Evolutionary conservation across 768 basidiomycete species (phyloP).

Genomic region (Dendrothele bispora): DNA sequence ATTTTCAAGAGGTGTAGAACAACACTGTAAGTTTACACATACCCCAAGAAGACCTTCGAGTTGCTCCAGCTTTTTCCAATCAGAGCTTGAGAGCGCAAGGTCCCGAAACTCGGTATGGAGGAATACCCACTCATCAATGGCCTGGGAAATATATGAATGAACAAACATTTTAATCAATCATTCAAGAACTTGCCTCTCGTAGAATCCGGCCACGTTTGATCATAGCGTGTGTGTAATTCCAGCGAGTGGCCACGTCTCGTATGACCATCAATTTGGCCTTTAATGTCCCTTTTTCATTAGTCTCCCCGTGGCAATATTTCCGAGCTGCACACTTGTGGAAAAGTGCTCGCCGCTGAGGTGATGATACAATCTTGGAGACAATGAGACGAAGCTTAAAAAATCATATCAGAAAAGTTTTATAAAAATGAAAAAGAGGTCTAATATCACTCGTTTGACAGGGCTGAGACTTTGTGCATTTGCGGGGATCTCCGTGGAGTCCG

Average conservation of each 20-base stretch:
- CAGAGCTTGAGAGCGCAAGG: constrained; percentile 12
- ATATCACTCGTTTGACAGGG: too few relatives aligned
- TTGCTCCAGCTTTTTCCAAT: constrained; percentile 20
- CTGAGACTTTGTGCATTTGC: too few relatives aligned
- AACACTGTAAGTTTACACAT: too few relatives aligned
- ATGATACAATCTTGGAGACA: constrained; percentile 28
- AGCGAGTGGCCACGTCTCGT: constrained; percentile 30
- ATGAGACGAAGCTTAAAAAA: constrained; percentile 26
- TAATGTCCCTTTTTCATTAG: constrained; percentile 10
- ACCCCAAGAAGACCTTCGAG: constrained; percentile 20
- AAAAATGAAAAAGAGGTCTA: not conserved
- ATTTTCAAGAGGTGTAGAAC: too few relatives aligned
- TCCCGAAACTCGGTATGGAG: constrained; percentile 10
- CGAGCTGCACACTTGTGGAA: not conserved
- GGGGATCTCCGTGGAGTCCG: not conserved
- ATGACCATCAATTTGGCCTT: constrained; percentile 24
- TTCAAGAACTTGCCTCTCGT: constrained; percentile 18
- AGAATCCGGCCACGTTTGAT: constrained; percentile 23
- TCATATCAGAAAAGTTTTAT: not conserved
- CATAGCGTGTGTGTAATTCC: constrained; percentile 38
- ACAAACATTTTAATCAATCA: not conserved
- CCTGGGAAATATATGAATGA: constrained; percentile 19
- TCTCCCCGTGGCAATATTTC: constrained; percentile 17
- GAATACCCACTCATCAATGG: constrained; percentile 31
- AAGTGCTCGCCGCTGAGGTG: constrained; percentile 26